Evolutionary conservation across 2,329 filamentous ascomycete genomes (phyloP).

Genomic region (Pseudocercospora crystallina): DNA sequence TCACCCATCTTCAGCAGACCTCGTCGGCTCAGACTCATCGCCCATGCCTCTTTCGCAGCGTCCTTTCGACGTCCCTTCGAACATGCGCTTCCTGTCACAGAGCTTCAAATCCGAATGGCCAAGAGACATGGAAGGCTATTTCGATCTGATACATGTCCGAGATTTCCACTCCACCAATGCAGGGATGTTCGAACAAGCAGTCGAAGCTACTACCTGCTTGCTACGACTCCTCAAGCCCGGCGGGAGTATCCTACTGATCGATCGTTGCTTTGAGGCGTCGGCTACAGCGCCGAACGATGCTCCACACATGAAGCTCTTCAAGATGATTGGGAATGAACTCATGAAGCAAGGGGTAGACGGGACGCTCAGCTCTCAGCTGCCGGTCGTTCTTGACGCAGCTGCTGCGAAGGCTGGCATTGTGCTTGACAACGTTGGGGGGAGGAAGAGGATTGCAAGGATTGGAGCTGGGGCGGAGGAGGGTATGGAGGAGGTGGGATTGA

Average conservation of each 20-base stretch:
- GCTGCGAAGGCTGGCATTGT: conserved; percentile 7
- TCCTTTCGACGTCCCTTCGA: conserved; percentile 6
- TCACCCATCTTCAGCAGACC: conserved; percentile 7
- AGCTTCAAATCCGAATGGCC: conserved; percentile 6
- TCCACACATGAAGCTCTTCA: conserved; percentile 8
- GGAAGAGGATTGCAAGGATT: conserved; percentile 7
- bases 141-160: conserved; percentile 9
- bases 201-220: conserved; percentile 2
- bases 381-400: conserved; percentile 10
- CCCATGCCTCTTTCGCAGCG: conserved; percentile 9
- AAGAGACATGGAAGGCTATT: conserved; percentile 11
- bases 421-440: conserved; percentile 2
- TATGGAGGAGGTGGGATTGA: conserved; percentile 8
- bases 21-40: conserved; percentile 7
- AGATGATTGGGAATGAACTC: conserved; percentile 8
- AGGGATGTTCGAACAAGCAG: conserved; percentile 6
- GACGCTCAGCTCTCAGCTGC: conserved; percentile 8
- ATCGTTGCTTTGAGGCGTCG: conserved; percentile 3
- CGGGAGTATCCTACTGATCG: conserved; percentile 3
- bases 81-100: conserved; percentile 13
- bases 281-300: background rate
- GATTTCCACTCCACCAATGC: background rate
- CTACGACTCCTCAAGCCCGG: conserved; percentile 11
- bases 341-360: conserved; percentile 8
- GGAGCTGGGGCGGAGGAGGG: conserved; percentile 5